Conservation (phyloP, 31 red algal species). For the Odonthalia washingtoniensis region DNA sequence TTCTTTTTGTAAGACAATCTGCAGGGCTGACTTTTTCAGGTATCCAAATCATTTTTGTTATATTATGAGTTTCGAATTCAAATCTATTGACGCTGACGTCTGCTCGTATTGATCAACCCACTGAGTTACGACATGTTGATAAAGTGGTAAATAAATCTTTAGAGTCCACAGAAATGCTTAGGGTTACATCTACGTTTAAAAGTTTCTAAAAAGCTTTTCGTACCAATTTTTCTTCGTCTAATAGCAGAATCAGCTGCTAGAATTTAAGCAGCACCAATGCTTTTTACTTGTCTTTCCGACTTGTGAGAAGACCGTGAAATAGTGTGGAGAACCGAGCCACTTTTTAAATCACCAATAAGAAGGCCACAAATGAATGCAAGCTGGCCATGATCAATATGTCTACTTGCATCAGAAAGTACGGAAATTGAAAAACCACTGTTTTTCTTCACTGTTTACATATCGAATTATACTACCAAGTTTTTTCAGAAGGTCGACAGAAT, state of each 20-base stretch:
- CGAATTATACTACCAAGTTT: not conserved
- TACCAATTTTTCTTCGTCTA: not conserved
- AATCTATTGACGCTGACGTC: not conserved
- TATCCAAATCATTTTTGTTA: too few relatives aligned
- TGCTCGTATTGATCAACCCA: not conserved
- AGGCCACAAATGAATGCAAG: too few relatives aligned
- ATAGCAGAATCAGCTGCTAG: too few relatives aligned
- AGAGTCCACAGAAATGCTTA: not conserved
- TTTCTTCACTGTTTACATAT: not conserved
- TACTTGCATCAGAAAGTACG: not conserved
- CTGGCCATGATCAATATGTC: too few relatives aligned
- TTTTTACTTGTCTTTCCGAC: not conserved
- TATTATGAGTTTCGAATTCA: not conserved
- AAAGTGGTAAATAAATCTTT: too few relatives aligned
- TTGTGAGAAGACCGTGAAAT: too few relatives aligned
- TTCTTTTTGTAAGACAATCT: too few relatives aligned
- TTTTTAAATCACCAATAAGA: too few relatives aligned
- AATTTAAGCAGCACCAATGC: too few relatives aligned
- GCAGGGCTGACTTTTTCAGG: too few relatives aligned
- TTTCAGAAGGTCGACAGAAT: not conserved
- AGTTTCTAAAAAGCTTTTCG: not conserved
- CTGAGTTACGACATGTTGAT: conserved; percentile 19
- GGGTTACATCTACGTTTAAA: not conserved
- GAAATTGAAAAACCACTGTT: not conserved
- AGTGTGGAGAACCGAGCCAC: too few relatives aligned